phyloP scores from a whole-genome alignment of 1,139 yeast species.

The Hanseniaspora gamundiae region DNA sequence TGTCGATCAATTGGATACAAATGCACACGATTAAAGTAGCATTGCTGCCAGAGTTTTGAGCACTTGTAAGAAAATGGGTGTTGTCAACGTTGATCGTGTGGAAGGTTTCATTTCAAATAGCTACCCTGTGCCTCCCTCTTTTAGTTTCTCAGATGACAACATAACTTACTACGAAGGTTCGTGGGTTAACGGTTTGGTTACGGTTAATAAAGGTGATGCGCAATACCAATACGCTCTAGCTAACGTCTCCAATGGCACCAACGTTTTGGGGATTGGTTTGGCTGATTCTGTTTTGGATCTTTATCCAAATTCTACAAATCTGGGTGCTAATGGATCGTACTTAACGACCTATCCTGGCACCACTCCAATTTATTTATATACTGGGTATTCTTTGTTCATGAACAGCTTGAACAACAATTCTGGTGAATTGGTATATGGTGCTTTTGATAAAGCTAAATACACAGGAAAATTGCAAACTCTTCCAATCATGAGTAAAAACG shows the following conservation, averaged over 20 bases:
- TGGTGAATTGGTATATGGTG: conserved; percentile 45
- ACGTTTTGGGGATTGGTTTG: conserved; percentile 8
- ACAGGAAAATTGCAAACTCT: conserved; percentile 34
- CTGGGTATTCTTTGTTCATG: conserved; percentile 43
- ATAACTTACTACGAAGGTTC: no score
- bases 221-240: conserved; percentile 7
- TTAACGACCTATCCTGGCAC: conserved; percentile 8
- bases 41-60: no score
- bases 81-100: no score
- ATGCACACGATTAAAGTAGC: no score
- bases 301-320: conserved; percentile 7
- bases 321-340: conserved; percentile 4
- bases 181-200: no score
- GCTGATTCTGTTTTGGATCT: not conserved
- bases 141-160: no score
- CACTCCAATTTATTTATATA: conserved; percentile 23
- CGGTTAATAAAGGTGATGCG: no score
- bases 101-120: no score
- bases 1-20: no score
- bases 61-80: no score
- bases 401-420: conserved; percentile 27
- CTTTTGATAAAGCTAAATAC: conserved; percentile 42
- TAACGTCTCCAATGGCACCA: conserved; percentile 9
- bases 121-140: no score
- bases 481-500: conserved; percentile 32